A percentile compares a stretch with the other conserved stretches of the same genome.
Evolutionary conservation across 257 asterid genomes (phyloP).

Genomic region (Solanum piurae): DNA sequence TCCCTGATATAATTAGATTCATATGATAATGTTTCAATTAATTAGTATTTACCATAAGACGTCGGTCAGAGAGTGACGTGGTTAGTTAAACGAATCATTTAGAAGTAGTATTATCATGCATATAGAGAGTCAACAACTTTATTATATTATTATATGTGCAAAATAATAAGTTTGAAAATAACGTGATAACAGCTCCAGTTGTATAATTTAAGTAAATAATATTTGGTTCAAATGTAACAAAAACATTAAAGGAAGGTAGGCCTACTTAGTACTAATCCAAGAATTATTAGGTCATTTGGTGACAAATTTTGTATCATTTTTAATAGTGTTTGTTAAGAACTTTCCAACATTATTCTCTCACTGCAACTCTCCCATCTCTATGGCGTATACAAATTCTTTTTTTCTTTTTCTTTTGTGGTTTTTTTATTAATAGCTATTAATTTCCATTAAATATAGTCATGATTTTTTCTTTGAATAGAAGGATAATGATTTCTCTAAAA

Average conservation of each 20-base stretch:
- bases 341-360: not conserved
- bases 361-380: not conserved
- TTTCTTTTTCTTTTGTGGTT: not conserved
- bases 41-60: not conserved
- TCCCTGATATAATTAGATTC: no score
- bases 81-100: not conserved
- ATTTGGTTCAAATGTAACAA: not conserved
- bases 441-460: not conserved
- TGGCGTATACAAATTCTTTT: not conserved
- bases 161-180: not conserved
- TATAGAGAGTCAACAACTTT: not conserved
- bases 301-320: not conserved
- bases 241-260: not conserved
- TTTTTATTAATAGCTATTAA: not conserved
- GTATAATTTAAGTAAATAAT: not conserved
- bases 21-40: not conserved
- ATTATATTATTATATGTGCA: not conserved
- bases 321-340: not conserved
- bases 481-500: not conserved
- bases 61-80: not conserved
- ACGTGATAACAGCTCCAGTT: not conserved
- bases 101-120: not conserved
- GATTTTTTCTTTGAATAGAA: not conserved
- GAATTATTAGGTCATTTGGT: not conserved
- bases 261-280: not conserved